Conservation (phyloP, 208 protist species). For the Crithidia thermophila region DNA sequence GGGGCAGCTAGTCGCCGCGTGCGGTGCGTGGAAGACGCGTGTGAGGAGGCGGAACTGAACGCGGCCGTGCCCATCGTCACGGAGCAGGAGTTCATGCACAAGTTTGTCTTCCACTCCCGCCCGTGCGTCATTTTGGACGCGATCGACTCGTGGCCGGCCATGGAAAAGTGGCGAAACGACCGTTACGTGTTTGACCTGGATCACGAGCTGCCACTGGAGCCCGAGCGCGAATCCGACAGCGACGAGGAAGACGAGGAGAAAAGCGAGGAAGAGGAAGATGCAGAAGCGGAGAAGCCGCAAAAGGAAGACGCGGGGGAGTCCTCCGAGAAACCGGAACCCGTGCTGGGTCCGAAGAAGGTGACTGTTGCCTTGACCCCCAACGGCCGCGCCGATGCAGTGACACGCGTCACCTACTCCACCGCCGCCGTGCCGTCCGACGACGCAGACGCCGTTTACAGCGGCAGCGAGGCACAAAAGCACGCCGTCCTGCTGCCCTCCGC, state of each 20-base stretch:
- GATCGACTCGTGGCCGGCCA: constrained; percentile 73
- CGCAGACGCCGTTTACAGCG: constrained; percentile 23
- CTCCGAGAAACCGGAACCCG: neutral
- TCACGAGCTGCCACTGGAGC: constrained; percentile 43
- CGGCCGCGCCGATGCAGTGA: constrained; percentile 89
- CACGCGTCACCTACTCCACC: constrained; percentile 68
- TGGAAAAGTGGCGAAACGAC: constrained; percentile 73
- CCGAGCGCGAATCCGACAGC: constrained; percentile 19
- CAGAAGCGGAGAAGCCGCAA: neutral
- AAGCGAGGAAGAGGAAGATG: constrained; percentile 27
- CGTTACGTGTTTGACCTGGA: constrained; percentile 82
- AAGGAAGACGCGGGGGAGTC: neutral
- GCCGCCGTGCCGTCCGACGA: constrained; percentile 34
- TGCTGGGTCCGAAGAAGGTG: constrained; percentile 44
- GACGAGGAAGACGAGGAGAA: constrained; percentile 36
- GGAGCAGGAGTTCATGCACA: constrained; percentile 82
- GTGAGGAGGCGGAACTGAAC: constrained; percentile 5
- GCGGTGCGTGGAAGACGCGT: constrained; percentile 5
- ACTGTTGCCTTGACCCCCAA: constrained; percentile 92
- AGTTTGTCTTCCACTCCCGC: constrained; percentile 84
- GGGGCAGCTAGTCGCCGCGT: constrained; percentile 18
- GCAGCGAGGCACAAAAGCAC: constrained; percentile 20
- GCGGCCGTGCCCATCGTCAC: constrained; percentile 44
- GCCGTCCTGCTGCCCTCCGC: constrained; percentile 19
- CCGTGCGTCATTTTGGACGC: constrained; percentile 83